Percentiles rank a stretch among this genome's conserved stretches.
phyloP scores from a whole-genome alignment of 1,284 basidiomycete genomes.

The Rhizoctonia solani region DNA sequence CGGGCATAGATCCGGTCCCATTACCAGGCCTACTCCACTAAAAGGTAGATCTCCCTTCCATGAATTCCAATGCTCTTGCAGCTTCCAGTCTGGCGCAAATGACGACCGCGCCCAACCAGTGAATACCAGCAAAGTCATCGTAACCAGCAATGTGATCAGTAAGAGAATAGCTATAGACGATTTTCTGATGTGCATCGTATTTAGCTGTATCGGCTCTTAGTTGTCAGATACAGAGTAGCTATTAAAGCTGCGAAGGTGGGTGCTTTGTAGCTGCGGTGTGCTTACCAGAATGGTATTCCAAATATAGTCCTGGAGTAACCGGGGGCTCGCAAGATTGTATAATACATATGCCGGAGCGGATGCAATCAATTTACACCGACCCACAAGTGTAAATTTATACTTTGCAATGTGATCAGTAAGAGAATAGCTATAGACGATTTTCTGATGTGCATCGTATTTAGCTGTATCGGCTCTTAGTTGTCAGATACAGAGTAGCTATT shows the following conservation, averaged over 20 bases:
- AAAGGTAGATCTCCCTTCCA: conserved; percentile 1
- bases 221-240: no score
- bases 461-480: background rate
- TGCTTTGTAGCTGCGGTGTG: no score
- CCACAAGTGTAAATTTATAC: background rate
- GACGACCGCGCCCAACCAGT: conserved; percentile 26
- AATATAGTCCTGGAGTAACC: no score
- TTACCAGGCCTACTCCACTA: background rate
- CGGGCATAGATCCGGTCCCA: background rate
- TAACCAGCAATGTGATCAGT: background rate
- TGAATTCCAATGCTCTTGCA: conserved; percentile 16
- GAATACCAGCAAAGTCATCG: background rate
- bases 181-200: conserved; percentile 18
- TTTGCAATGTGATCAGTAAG: background rate
- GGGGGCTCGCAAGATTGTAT: conserved; percentile 2
- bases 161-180: background rate
- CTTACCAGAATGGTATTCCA: no score
- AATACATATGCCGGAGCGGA: conserved; percentile 9
- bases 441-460: conserved; percentile 19
- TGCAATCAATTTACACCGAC: conserved; percentile 30
- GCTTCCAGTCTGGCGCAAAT: conserved; percentile 18
- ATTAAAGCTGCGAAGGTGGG: no score
- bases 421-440: background rate
- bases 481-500: no score
- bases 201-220: background rate